phyloP scores from a whole-genome alignment of 176 grass and related monocot species.

The Eleusine coracana region DNA sequence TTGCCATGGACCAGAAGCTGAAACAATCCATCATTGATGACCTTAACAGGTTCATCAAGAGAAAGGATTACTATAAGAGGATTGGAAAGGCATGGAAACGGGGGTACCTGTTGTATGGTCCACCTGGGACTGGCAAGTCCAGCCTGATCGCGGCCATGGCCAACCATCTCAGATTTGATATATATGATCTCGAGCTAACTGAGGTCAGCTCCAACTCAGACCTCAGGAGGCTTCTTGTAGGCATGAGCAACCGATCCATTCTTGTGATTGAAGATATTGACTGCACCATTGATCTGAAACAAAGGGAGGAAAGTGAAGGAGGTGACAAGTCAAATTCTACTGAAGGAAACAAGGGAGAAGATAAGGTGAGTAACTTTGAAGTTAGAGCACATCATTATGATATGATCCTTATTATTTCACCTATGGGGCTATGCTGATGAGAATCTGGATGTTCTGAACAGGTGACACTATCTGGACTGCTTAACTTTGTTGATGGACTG shows the following conservation, averaged over 20 bases:
- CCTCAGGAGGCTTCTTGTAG: constrained; percentile 67
- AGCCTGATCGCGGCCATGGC: constrained; percentile 96
- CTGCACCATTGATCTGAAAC: constrained; percentile 63
- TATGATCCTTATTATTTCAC: neutral
- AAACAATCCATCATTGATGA: constrained; percentile 73
- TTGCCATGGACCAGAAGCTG: constrained; percentile 66
- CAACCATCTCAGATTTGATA: constrained; percentile 76
- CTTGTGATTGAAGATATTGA: constrained; percentile 93
- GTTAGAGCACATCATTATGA: neutral
- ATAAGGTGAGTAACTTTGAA: constrained; percentile 45
- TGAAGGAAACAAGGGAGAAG: constrained; percentile 45
- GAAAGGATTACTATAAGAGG: constrained; percentile 85
- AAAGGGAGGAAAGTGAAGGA: constrained; percentile 41
- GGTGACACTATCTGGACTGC: constrained; percentile 74
- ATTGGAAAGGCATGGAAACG: constrained; percentile 93
- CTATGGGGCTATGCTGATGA: constrained; percentile 15
- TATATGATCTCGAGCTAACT: constrained; percentile 87
- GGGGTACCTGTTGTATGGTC: constrained; percentile 82
- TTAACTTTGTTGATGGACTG: constrained; percentile 84
- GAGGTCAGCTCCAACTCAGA: constrained; percentile 56
- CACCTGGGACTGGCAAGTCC: constrained; percentile 92
- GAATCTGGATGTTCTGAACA: neutral
- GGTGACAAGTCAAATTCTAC: constrained; percentile 32
- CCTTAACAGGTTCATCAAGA: constrained; percentile 63
- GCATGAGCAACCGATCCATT: constrained; percentile 63